Evolutionary conservation across 345 rosid genomes (phyloP).

Genomic region (Litchi chinensis): DNA sequence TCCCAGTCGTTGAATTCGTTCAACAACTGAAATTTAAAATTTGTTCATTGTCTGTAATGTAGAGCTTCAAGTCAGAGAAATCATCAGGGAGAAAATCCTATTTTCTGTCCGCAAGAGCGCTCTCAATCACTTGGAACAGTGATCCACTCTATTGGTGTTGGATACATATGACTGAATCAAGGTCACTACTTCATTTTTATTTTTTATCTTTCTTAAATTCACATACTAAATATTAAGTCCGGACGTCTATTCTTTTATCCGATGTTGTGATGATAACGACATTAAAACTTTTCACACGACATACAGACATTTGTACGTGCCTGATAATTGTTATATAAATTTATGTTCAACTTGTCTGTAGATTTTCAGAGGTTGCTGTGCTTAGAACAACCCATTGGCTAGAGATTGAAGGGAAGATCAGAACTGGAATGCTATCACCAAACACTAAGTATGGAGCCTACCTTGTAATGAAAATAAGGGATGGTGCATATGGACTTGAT

Average conservation of each 20-base stretch:
- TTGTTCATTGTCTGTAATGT: background rate
- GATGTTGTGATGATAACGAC: too few relatives aligned
- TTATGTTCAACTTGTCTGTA: background rate
- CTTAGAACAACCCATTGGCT: slow-evolving; percentile 42
- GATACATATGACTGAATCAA: slow-evolving; percentile 52
- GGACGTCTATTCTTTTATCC: too few relatives aligned
- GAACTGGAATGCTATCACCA: slow-evolving; percentile 32
- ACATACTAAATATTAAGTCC: too few relatives aligned
- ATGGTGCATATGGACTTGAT: slow-evolving; percentile 44
- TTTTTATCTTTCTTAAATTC: background rate
- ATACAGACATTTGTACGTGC: too few relatives aligned
- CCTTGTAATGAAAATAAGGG: slow-evolving; percentile 30
- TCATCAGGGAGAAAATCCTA: slow-evolving; percentile 53
- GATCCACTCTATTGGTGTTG: slow-evolving; percentile 60
- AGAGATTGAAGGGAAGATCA: slow-evolving; percentile 41
- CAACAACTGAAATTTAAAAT: too few relatives aligned
- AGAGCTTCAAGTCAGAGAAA: slow-evolving; percentile 67
- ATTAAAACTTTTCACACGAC: too few relatives aligned
- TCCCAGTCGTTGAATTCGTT: too few relatives aligned
- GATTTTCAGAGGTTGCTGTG: slow-evolving; percentile 45
- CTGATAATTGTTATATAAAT: too few relatives aligned
- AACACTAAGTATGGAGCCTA: slow-evolving; percentile 44
- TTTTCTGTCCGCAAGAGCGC: slow-evolving; percentile 67
- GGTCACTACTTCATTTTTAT: slow-evolving; percentile 29
- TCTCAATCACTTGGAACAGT: slow-evolving; percentile 53